These are phyloP conservation scores for Diddensiella caesifluorescens DNA, from an alignment of 805 yeast species.

Conservation along the genomic window DNA sequence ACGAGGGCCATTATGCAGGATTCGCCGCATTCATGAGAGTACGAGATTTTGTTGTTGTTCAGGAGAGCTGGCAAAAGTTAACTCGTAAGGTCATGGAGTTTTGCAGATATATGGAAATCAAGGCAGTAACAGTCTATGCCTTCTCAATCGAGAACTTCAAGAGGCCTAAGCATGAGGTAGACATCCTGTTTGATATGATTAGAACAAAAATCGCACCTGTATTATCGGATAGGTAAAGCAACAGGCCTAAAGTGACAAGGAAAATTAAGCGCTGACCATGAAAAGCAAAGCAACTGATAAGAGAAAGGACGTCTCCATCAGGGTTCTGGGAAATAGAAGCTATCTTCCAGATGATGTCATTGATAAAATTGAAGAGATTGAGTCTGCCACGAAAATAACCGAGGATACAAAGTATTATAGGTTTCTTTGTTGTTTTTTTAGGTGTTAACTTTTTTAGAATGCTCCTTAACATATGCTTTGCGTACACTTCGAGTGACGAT, in stretches of 20 bases:
- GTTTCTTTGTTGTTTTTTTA: not conserved
- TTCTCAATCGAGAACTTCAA: conserved; percentile 94
- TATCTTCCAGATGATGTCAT: conserved; percentile 68
- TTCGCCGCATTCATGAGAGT: conserved; percentile 61
- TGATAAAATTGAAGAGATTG: conserved; percentile 56
- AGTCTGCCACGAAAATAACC: conserved; percentile 46
- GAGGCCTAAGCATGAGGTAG: conserved; percentile 73
- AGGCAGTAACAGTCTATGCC: conserved; percentile 86
- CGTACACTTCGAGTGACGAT: conserved; percentile 91
- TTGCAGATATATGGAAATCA: conserved; percentile 73
- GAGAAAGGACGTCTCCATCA: conserved; percentile 11
- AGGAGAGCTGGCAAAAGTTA: not conserved
- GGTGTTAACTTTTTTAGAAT: conserved; percentile 13
- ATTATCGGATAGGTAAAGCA: conserved; percentile 17
- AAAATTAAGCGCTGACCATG: no score
- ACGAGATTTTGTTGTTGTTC: not conserved
- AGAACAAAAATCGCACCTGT: conserved; percentile 28
- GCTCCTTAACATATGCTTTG: conserved; percentile 59
- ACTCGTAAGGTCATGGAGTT: conserved; percentile 50
- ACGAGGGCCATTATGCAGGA: conserved; percentile 90
- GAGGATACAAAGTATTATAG: conserved; percentile 36
- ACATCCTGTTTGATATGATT: conserved; percentile 50
- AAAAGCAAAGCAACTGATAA: no score
- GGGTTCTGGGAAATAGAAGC: conserved; percentile 63
- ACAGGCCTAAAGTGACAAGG: no score